phyloP scores from a whole-genome alignment of 148 eudicot species.

The Vaccinium myrtillus region DNA sequence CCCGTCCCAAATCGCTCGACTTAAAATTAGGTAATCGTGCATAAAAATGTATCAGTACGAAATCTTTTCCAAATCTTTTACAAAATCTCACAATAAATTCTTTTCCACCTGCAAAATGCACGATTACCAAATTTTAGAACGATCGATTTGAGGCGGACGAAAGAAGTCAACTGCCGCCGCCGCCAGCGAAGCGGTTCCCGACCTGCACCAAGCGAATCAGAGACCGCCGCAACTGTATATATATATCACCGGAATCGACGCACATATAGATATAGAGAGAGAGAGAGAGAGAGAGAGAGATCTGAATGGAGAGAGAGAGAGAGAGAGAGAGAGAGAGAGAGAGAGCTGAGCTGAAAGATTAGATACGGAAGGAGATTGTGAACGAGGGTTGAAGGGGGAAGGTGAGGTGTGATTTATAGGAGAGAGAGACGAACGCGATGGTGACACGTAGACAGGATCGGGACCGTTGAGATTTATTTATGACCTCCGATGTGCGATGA shows the following conservation, averaged over 20 bases:
- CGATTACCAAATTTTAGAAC: too few relatives aligned
- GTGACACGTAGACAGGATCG: constrained; percentile 21
- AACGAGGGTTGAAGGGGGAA: not conserved
- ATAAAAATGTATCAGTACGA: too few relatives aligned
- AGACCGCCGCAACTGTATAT: constrained; percentile 48
- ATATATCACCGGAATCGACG: not conserved
- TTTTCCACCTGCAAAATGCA: too few relatives aligned
- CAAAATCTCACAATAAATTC: too few relatives aligned
- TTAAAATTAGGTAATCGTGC: not conserved
- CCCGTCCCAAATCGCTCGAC: too few relatives aligned
- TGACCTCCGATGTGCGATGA: not conserved
- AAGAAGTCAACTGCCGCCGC: not conserved
- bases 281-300: not conserved
- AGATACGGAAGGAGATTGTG: not conserved
- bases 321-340: not conserved
- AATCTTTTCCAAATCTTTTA: too few relatives aligned
- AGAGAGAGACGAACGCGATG: constrained; percentile 21
- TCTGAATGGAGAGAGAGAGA: not conserved
- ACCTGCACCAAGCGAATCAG: constrained; percentile 99
- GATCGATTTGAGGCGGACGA: not conserved
- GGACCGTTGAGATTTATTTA: not conserved
- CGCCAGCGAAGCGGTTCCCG: constrained; percentile 70
- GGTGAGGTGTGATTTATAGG: constrained; percentile 21
- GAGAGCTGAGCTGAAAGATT: not conserved
- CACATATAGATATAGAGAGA: not conserved